Percentiles rank a stretch among this genome's conserved stretches.
Evolutionary conservation across 2,329 filamentous ascomycete species (phyloP).

Genomic region (Lecanicillium sp.): DNA sequence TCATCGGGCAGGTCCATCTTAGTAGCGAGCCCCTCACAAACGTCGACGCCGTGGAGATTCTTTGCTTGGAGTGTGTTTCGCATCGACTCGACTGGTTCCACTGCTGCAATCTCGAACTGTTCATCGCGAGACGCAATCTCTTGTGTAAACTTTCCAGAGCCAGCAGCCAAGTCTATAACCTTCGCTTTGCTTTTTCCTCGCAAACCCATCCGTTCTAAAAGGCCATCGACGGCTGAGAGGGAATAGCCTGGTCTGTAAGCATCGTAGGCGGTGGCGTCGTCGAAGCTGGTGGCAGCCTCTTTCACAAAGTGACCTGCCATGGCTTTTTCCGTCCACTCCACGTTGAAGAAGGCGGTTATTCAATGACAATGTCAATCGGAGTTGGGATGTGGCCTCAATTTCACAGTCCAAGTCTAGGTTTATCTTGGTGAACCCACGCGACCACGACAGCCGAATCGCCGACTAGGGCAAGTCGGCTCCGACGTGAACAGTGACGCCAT

Average conservation of each 20-base stretch:
- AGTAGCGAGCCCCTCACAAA: conserved; percentile 49
- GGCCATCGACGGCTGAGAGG: conserved; percentile 43
- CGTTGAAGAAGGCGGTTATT: no score
- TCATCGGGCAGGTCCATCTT: conserved; percentile 45
- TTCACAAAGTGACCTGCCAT: conserved; percentile 27
- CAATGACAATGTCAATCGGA: no score
- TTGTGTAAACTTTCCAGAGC: conserved; percentile 65
- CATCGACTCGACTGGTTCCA: conserved; percentile 61
- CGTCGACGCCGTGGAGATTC: conserved; percentile 42
- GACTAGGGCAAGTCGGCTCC: no score
- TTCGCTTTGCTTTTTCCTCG: conserved; percentile 34
- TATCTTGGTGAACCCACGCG: no score
- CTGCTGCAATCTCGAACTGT: conserved; percentile 48
- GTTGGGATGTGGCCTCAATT: no score
- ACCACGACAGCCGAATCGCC: no score
- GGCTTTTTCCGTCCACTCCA: no score
- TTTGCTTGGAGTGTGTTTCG: conserved; percentile 51
- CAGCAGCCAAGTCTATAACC: conserved; percentile 57
- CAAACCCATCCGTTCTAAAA: conserved; percentile 49
- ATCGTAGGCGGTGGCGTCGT: conserved; percentile 57
- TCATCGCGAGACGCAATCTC: conserved; percentile 50
- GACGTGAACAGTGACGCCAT: no score
- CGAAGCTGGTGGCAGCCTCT: conserved; percentile 55
- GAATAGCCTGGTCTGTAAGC: conserved; percentile 60
- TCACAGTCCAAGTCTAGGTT: no score